Base-by-base conservation (phyloP, 345 rosid species). In the Salix koriyanagi region DNA sequence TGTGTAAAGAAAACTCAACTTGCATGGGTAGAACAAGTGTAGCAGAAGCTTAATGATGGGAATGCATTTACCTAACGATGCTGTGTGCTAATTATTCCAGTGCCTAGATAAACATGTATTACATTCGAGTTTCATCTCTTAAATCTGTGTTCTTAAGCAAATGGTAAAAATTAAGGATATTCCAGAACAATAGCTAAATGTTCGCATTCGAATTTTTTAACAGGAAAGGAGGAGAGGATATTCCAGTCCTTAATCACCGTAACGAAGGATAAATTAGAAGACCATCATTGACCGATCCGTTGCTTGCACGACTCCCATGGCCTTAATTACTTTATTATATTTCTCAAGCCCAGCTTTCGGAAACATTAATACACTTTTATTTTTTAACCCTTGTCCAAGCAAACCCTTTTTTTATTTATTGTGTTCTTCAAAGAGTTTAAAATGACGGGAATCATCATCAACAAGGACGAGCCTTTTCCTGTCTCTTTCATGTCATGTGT, bases 261-360 rank as follows among this genome's bases (percentile, higher is more conserved):
- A 36, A 36, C 37, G 37, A 36, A 34, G 42, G 46, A 34, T 15
- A 71, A 76, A 69, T 75, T 28, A 56, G 78, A 41, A 71, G 68
- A 39, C 75, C 60, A 81, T 80, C 66, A 76, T 75, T 74, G 83
- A 75, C 70, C 71, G 79, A 84, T 84, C 87, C 88, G 87, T 87
- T 78, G 78, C 71, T 70, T 82, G 71, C 89, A 90, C 90, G 86
- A 84, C 61, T 84, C 86, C 88, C 88, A 77, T 42, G 23, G 65
- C 76, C 52, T 60, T 75, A n/a, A n/a, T n/a, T n/a, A 41, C 64
- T 75, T 75, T 70, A 65, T 41, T 46, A 46, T 15, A 28, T 15
- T 66, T 72, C 78, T 74, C 54, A 67, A 79, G 75, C 50, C 50
- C 12, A 75, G 26, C 67, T 71, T 1, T 56, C 64, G 44, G 32